A percentile compares a stretch with the other conserved stretches of the same genome.
These are phyloP conservation scores for Trypanosoma cruzi DNA, from an alignment of 208 protist species.

Conservation along the genomic window DNA sequence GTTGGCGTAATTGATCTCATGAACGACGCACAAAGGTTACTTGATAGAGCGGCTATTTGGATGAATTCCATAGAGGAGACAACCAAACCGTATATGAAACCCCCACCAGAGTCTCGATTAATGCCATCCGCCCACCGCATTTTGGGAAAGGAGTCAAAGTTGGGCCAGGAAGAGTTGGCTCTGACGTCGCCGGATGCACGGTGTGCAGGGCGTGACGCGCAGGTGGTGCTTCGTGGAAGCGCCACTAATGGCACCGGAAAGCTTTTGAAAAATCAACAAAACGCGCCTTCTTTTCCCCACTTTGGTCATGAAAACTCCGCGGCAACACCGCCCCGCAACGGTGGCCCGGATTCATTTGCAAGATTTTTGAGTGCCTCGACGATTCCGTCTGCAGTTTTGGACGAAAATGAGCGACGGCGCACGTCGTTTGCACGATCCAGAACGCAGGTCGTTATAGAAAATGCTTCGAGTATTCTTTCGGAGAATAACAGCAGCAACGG, in stretches of 20 bases:
- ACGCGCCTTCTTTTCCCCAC: too few species aligned
- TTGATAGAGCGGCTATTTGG: conserved; percentile 27
- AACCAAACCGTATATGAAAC: neutral
- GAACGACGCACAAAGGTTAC: conserved; percentile 35
- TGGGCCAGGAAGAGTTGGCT: neutral
- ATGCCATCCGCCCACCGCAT: neutral
- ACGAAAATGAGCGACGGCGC: conserved; percentile 2
- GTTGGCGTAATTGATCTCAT: conserved; percentile 47
- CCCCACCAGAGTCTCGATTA: neutral
- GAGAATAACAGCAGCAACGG: neutral
- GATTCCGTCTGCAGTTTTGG: conserved; percentile 7
- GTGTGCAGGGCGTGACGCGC: neutral
- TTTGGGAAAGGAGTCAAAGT: neutral
- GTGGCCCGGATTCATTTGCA: neutral
- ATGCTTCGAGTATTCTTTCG: neutral
- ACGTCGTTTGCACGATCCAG: neutral
- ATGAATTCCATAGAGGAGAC: neutral
- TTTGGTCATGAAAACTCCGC: neutral
- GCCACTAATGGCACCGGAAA: neutral
- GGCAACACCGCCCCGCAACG: neutral
- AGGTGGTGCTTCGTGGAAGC: neutral
- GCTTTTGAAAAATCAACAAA: neutral
- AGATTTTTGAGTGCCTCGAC: conserved; percentile 19
- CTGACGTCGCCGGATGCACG: neutral
- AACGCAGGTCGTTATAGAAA: conserved; percentile 7